phyloP scores from a whole-genome alignment of 768 basidiomycete species.

The Strobilomyces dryophilus region DNA sequence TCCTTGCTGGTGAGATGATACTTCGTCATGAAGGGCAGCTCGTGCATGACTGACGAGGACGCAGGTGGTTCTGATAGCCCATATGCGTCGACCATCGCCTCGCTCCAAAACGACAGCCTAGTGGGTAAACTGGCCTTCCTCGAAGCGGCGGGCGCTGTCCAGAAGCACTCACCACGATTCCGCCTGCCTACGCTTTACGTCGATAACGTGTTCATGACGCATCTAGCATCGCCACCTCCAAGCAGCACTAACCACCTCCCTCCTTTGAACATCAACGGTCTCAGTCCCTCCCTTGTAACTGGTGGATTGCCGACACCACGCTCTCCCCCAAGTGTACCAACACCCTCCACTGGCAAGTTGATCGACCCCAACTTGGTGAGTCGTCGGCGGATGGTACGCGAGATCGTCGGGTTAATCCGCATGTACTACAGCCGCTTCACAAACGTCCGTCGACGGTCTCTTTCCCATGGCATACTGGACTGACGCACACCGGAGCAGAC shows the following conservation, averaged over 20 bases:
- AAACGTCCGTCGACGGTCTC: conserved; percentile 52
- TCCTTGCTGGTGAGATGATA: conserved; percentile 57
- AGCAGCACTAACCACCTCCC: conserved; percentile 37
- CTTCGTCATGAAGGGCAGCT: neutral
- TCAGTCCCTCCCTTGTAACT: conserved; percentile 42
- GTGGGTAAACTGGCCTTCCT: conserved; percentile 64
- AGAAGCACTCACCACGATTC: conserved; percentile 43
- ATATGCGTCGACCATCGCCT: conserved; percentile 53
- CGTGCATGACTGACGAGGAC: conserved; percentile 1
- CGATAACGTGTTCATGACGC: conserved; percentile 44
- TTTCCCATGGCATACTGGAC: neutral
- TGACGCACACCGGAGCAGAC: conserved; percentile 41
- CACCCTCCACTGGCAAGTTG: conserved; percentile 28
- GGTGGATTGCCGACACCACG: conserved; percentile 66
- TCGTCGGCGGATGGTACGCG: neutral
- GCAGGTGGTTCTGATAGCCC: conserved; percentile 54
- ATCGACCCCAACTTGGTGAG: conserved; percentile 65
- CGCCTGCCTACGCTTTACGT: conserved; percentile 51
- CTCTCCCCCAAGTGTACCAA: conserved; percentile 44
- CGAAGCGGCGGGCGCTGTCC: conserved; percentile 42
- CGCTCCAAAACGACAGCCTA: conserved; percentile 57
- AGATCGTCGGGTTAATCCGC: conserved; percentile 5
- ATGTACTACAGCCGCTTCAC: conserved; percentile 56
- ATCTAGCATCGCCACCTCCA: conserved; percentile 20
- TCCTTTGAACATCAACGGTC: conserved; percentile 42